phyloP scores from a whole-genome alignment of 1,284 basidiomycete species.

The Cystobasidium pallidum region DNA sequence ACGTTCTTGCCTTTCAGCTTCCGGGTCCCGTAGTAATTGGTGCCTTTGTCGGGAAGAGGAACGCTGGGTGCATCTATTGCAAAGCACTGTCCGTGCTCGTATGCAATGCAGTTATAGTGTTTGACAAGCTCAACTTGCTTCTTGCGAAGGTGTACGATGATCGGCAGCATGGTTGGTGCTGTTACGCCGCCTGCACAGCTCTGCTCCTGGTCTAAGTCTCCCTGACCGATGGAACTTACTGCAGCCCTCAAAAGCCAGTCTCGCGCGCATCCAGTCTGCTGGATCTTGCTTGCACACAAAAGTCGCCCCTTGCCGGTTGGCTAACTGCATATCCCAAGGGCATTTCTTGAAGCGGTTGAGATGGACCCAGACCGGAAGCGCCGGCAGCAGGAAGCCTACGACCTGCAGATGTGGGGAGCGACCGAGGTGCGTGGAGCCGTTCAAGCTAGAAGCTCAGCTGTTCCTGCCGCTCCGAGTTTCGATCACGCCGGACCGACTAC shows the following conservation, averaged over 20 bases:
- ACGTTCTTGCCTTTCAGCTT: neutral
- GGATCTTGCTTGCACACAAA: neutral
- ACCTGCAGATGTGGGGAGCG: constrained; percentile 35
- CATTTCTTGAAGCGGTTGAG: neutral
- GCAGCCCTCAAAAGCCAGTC: too few species aligned
- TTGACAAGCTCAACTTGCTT: neutral
- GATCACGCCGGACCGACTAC: constrained; percentile 4
- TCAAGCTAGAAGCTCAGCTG: neutral
- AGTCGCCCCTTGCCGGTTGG: neutral
- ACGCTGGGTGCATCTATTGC: neutral
- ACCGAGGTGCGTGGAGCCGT: neutral
- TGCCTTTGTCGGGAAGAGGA: neutral
- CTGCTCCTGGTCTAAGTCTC: too few species aligned
- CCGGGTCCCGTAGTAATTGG: neutral
- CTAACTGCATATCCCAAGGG: neutral
- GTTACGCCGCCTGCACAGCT: neutral
- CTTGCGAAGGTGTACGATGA: neutral
- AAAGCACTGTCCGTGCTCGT: neutral
- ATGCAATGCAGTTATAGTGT: constrained; percentile 21
- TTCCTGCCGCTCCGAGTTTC: neutral
- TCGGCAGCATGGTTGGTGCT: neutral
- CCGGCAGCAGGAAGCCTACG: constrained; percentile 32
- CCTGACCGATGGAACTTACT: too few species aligned
- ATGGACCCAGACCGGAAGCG: constrained; percentile 43
- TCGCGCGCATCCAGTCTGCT: neutral